Percentiles rank a stretch among this genome's conserved stretches.
Evolutionary conservation across 495 filamentous ascomycete species (phyloP).

Genomic region (Aspergillus cristatus): DNA sequence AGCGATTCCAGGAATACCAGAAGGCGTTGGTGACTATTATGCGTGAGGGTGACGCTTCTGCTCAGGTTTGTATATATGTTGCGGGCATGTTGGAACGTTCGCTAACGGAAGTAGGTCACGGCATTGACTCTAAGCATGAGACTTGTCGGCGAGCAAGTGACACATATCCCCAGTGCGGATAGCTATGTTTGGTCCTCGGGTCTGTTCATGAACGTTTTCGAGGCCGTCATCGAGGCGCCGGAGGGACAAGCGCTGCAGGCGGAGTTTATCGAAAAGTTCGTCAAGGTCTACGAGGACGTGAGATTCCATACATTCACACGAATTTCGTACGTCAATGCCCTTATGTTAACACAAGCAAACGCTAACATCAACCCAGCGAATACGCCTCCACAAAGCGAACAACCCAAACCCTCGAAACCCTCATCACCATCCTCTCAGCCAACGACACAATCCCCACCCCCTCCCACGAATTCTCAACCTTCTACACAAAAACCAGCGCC

Average conservation of each 20-base stretch:
- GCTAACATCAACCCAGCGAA: conserved; percentile 22
- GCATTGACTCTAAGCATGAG: conserved; percentile 75
- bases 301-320: conserved; percentile 68
- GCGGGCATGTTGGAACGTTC: conserved; percentile 6
- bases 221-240: conserved; percentile 48
- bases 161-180: conserved; percentile 47
- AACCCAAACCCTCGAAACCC: conserved; percentile 38
- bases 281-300: conserved; percentile 75
- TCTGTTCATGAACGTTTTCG: conserved; percentile 55
- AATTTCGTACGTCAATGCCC: conserved; percentile 49
- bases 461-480: conserved; percentile 54
- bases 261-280: conserved; percentile 67
- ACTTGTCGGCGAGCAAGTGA: conserved; percentile 65
- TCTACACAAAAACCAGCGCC: conserved; percentile 60
- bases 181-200: conserved; percentile 55
- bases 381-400: conserved; percentile 23
- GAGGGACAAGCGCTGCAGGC: conserved; percentile 47
- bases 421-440: conserved; percentile 54
- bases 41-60: conserved; percentile 39
- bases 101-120: conserved; percentile 35
- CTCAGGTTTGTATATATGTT: conserved; percentile 19
- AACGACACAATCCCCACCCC: conserved; percentile 55
- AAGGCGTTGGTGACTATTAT: conserved; percentile 45
- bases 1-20: conserved; percentile 61
- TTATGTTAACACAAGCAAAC: conserved; percentile 23